A percentile compares a stretch with the other conserved stretches of the same genome.
These are phyloP conservation scores for Crithidia thermophila DNA, from an alignment of 208 protist genomes.

Conservation along the genomic window DNA sequence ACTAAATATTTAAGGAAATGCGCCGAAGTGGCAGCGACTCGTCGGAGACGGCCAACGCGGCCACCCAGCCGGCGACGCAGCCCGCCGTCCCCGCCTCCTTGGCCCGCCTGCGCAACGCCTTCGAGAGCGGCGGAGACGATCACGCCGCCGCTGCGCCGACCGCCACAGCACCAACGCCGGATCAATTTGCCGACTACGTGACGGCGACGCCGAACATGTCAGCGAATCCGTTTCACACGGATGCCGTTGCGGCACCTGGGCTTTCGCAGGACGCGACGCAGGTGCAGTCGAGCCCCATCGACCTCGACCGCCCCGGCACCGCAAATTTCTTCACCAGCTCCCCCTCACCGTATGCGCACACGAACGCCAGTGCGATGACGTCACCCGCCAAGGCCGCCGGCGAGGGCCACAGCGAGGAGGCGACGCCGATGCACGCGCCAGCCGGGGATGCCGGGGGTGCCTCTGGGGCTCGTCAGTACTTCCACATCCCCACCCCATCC, in stretches of 20 bases:
- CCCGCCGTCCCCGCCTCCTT: neutral
- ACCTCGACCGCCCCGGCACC: neutral
- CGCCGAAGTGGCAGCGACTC: conserved; percentile 1
- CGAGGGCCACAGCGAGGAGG: neutral
- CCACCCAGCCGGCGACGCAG: neutral
- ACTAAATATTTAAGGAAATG: neutral
- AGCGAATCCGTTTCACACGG: too few relatives aligned
- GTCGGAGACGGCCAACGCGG: neutral
- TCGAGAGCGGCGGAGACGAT: neutral
- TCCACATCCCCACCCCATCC: conserved; percentile 8
- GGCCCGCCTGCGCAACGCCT: conserved; percentile 10
- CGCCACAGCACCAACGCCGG: neutral
- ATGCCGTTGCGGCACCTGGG: too few relatives aligned
- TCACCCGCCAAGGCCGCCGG: neutral
- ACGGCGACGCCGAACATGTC: neutral
- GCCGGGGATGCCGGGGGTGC: neutral
- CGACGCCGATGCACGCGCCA: neutral
- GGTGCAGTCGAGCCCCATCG: neutral
- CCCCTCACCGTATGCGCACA: neutral
- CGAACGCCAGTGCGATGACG: neutral
- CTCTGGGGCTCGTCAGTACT: conserved; percentile 5
- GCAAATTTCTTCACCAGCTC: neutral
- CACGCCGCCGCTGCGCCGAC: too few relatives aligned
- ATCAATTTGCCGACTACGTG: too few relatives aligned
- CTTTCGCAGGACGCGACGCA: neutral